Conservation (phyloP, 1,139 yeast species). For the Waltiozyma sp. region DNA sequence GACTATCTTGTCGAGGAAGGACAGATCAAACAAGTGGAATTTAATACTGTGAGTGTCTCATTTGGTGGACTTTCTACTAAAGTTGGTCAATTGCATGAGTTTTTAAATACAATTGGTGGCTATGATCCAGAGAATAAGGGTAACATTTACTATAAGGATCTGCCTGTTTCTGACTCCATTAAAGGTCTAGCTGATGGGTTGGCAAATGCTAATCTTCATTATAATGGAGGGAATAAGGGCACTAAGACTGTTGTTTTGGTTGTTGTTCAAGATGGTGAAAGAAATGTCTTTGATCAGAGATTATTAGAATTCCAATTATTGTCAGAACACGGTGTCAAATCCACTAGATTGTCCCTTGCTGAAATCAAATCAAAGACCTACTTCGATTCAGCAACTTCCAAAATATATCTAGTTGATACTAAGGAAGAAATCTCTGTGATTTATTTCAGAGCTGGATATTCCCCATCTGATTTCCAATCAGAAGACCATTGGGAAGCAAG, state of each 20-base stretch:
- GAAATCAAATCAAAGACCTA: slow-evolving; percentile 38
- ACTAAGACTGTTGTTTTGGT: slow-evolving; percentile 51
- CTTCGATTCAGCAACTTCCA: slow-evolving; percentile 29
- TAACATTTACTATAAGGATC: slow-evolving; percentile 31
- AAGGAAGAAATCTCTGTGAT: slow-evolving; percentile 71
- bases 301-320: slow-evolving; percentile 64
- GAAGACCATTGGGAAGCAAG: slow-evolving; percentile 71
- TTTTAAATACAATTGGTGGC: slow-evolving; percentile 43
- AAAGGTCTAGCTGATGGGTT: slow-evolving; percentile 57
- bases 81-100: slow-evolving; percentile 67
- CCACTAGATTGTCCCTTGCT: slow-evolving; percentile 57
- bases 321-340: slow-evolving; percentile 41
- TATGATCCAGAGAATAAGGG: slow-evolving; percentile 31
- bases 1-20: slow-evolving; percentile 71
- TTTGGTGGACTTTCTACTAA: slow-evolving; percentile 84
- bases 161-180: slow-evolving; percentile 62
- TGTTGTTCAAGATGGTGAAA: slow-evolving; percentile 75
- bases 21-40: slow-evolving; percentile 82
- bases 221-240: slow-evolving; percentile 24
- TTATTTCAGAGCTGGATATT: slow-evolving; percentile 82
- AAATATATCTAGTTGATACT: slow-evolving; percentile 40
- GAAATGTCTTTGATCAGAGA: slow-evolving; percentile 88
- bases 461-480: slow-evolving; percentile 60
- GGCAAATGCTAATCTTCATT: slow-evolving; percentile 51
- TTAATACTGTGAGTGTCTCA: slow-evolving; percentile 90